These are phyloP conservation scores for Microsporum ferrugineum DNA, from an alignment of 2,329 filamentous ascomycete genomes.

Conservation along the genomic window DNA sequence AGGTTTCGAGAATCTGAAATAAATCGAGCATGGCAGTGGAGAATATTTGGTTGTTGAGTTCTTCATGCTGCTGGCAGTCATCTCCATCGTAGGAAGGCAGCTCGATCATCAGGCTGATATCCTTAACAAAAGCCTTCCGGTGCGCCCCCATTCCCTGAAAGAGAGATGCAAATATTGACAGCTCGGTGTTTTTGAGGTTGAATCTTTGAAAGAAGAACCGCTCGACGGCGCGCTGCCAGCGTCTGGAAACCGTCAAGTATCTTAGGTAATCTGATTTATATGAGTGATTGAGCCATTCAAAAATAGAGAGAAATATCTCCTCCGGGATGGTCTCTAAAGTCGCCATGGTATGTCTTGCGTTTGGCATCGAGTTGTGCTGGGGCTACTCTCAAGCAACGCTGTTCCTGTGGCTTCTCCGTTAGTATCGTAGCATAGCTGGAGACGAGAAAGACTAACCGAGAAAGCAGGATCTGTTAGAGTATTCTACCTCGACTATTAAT, in stretches of 20 bases:
- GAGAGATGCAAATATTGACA: background rate
- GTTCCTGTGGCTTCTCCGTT: too few relatives aligned
- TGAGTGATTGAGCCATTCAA: background rate
- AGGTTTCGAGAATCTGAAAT: constrained; percentile 1
- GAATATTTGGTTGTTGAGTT: constrained; percentile 3
- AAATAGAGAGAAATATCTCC: constrained; percentile 4
- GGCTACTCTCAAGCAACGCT: background rate
- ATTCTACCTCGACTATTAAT: too few relatives aligned
- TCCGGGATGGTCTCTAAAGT: constrained; percentile 2
- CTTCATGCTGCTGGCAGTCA: background rate
- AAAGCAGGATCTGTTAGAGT: too few relatives aligned
- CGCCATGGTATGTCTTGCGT: background rate
- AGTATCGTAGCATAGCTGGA: too few relatives aligned
- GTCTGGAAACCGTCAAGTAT: background rate
- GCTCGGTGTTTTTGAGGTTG: background rate
- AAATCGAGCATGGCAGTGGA: background rate
- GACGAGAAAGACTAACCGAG: too few relatives aligned
- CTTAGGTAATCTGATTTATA: background rate
- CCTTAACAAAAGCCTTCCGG: background rate
- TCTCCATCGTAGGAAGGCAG: background rate
- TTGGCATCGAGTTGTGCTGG: background rate
- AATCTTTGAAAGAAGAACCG: background rate
- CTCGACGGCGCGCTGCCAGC: background rate
- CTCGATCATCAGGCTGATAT: background rate
- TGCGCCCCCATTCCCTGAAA: background rate